Evolutionary conservation across 2,329 filamentous ascomycete species (phyloP), one percentile per base, ranked within the genome.

Genomic region (Mycosphaerelloides madeirae): DNA sequence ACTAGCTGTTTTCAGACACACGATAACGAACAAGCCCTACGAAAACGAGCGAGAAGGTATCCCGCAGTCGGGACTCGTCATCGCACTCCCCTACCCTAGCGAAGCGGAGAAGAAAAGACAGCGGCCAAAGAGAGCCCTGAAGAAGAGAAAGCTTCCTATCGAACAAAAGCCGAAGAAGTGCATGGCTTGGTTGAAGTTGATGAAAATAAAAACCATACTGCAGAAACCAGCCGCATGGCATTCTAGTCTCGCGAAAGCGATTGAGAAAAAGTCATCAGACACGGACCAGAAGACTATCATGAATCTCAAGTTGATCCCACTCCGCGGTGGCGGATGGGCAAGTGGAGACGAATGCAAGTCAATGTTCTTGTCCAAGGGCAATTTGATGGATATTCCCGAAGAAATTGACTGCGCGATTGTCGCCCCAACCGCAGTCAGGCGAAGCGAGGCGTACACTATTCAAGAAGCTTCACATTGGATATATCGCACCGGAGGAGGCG

Each of bases 61-160:
- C 16, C 49, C 44, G 1, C 40, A 53, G 11, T 43, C 52, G 3
- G 39, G 47, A n/a, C 41, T 60, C 9, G 22, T 54, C 29, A 47
- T 60, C 3, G 56, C 52, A 1, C 58, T 59, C 32, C 58, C 56
- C 1, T 46, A 2, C 18, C 31, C 7, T 18, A 45, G 11, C 49
- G 13, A 36, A 14, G 20, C n/a, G n/a, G n/a, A 47, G 12, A 15
- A 19, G 12, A 25, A 25, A 25, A 25, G 22, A 25, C 22, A 25
- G 22, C 6, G 22, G 6, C 22, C 22, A 25, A 9, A 5, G 22
- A 25, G 9, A 25, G 9, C 9, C 6, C 9, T 9, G 5, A 25
- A 25, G 22, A 25, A 25, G 22, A 5, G 22, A 9, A 25, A 25
- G 22, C 22, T 25, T 9, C 9, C 22, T 25, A 9, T n/a, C n/a